Evolutionary conservation across 2,329 filamentous ascomycete species (phyloP).

Genomic region (Colletotrichum liriopes): DNA sequence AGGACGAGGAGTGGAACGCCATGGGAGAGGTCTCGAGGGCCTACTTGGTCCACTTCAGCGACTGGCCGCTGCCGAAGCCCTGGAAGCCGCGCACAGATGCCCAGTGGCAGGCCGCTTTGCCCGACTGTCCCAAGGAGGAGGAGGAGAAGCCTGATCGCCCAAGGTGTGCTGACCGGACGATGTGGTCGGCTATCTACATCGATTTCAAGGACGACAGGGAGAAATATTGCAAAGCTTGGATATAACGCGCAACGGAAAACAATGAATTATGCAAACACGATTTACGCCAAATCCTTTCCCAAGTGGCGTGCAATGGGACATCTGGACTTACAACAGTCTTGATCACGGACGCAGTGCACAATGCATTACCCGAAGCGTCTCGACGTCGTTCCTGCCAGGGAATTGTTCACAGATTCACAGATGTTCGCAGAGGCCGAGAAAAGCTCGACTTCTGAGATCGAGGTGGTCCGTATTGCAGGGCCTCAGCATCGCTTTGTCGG

Average conservation of each 20-base stretch:
- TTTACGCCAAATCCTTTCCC: not conserved
- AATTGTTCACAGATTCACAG: no score
- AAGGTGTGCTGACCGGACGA: slow-evolving; percentile 28
- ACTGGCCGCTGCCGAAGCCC: slow-evolving; percentile 79
- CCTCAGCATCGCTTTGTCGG: not conserved
- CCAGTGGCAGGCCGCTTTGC: slow-evolving; percentile 37
- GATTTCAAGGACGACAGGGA: slow-evolving; percentile 28
- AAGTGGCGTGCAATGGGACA: not conserved
- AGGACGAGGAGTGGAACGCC: slow-evolving; percentile 72
- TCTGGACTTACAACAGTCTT: not conserved
- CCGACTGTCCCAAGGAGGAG: slow-evolving; percentile 15
- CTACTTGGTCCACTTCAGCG: slow-evolving; percentile 80
- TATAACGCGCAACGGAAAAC: not conserved
- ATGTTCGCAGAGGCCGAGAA: not conserved
- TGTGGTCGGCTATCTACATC: slow-evolving; percentile 34
- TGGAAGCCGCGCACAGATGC: slow-evolving; percentile 51
- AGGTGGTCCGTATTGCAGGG: not conserved
- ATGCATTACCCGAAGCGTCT: not conserved
- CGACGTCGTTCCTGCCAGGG: no score
- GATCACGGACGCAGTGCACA: not conserved
- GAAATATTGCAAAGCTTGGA: slow-evolving; percentile 22
- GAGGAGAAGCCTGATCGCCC: slow-evolving; percentile 1
- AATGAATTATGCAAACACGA: not conserved
- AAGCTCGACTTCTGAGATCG: not conserved
- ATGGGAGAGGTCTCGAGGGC: slow-evolving; percentile 67